Conservation (phyloP, 177 flowering plant genomes). For the Vitis hybrid region DNA sequence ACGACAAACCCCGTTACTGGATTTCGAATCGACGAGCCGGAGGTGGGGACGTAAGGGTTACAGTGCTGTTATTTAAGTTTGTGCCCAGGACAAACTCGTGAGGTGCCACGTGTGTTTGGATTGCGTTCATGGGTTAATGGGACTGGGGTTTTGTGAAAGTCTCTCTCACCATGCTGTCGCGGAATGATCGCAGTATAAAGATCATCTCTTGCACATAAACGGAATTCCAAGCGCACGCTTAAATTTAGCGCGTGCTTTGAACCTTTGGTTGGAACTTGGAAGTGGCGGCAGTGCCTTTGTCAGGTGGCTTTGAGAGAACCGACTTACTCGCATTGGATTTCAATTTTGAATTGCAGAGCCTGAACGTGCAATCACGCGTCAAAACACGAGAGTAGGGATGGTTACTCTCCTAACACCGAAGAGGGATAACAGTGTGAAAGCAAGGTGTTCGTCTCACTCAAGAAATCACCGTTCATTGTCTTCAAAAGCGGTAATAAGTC, state of each 20-base stretch:
- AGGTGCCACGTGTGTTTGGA: slow-evolving; percentile 12
- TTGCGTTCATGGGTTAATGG: slow-evolving; percentile 7
- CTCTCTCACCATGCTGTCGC: slow-evolving; percentile 26
- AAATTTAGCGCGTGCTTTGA: background rate
- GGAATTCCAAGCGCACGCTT: background rate
- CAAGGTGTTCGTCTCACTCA: too few relatives aligned
- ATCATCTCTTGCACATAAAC: background rate
- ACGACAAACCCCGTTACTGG: slow-evolving; percentile 9
- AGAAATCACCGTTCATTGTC: too few relatives aligned
- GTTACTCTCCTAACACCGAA: too few relatives aligned
- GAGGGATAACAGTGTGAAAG: too few relatives aligned
- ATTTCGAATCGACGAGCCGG: slow-evolving; percentile 19
- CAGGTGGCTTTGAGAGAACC: too few relatives aligned
- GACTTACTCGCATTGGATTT: too few relatives aligned
- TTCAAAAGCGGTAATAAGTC: too few relatives aligned
- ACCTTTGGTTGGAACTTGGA: background rate
- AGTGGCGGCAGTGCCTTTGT: background rate
- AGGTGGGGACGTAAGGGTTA: background rate
- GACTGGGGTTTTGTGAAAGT: slow-evolving; percentile 10
- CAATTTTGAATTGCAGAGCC: too few relatives aligned
- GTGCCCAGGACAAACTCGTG: background rate
- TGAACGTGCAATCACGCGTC: too few relatives aligned
- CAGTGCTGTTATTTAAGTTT: background rate
- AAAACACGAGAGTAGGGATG: too few relatives aligned
- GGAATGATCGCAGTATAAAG: slow-evolving; percentile 15